phyloP scores from a whole-genome alignment of 345 rosid species.

The Eutrema yunnanense region DNA sequence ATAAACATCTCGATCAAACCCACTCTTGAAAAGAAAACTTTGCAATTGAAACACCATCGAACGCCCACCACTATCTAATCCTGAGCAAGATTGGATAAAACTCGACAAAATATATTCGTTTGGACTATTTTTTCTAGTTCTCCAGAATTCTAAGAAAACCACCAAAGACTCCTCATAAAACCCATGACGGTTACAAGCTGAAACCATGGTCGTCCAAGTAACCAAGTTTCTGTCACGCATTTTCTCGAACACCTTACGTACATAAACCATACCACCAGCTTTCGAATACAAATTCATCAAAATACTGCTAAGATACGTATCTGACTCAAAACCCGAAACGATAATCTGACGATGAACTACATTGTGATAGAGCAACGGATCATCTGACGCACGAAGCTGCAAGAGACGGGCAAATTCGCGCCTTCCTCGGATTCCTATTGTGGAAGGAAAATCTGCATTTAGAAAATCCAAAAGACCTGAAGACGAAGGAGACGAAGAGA shows the following conservation, averaged over 20 bases:
- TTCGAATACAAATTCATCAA: conserved; percentile 31
- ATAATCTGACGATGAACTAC: conserved; percentile 45
- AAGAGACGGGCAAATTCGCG: conserved; percentile 43
- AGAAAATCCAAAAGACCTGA: conserved; percentile 12
- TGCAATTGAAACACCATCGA: conserved; percentile 30
- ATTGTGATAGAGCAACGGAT: conserved; percentile 16
- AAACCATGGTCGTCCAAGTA: conserved; percentile 73
- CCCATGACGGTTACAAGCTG: conserved; percentile 47
- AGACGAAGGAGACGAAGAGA: conserved; percentile 7
- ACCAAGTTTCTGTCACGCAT: conserved; percentile 54
- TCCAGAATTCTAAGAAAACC: conserved; percentile 43
- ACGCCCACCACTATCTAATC: conserved; percentile 22
- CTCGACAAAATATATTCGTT: conserved; percentile 70
- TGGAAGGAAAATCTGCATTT: conserved; percentile 20
- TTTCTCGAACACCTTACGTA: conserved; percentile 48
- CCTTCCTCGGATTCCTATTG: conserved; percentile 9
- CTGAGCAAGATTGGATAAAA: conserved; percentile 46
- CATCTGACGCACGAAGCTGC: conserved; percentile 23
- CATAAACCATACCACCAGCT: conserved; percentile 24
- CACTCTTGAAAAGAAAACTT: background rate
- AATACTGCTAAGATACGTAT: conserved; percentile 43
- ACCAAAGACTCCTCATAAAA: conserved; percentile 37
- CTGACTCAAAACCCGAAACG: conserved; percentile 36
- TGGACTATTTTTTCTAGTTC: conserved; percentile 31
- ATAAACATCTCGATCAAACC: no score